Evolutionary conservation across 331 rosid genomes (phyloP), one percentile per base, ranked within the genome.

Genomic region (Pyrus hybrid): DNA sequence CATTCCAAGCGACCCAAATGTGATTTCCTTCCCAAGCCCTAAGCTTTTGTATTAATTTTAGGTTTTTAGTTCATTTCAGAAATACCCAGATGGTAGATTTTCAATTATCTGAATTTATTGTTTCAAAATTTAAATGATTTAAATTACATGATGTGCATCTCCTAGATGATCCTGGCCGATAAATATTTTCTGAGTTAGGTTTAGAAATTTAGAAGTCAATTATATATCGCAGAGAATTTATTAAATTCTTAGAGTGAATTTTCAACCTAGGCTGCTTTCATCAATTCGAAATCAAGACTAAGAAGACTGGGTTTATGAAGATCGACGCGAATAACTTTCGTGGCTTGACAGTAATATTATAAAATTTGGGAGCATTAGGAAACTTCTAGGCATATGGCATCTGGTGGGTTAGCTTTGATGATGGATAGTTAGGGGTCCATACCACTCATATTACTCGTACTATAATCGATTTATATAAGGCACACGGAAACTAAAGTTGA

Each of bases 1-100:
- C 82, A 88, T 71, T 84, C 95, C 49, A 94, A 92, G 88, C 87
- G 97, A 67, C 99, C 99, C n/a, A 92, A 94, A 85, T 94, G 99
- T 94, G 85, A 76, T 72, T 64, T 43, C 45, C 32, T 80, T 41
- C 53, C 65, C 13, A 61, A 73, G 13, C 37, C 33, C 30, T 77
- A 1, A 33, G 22, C 23, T 49, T 65, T 63, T 67, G 80, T 54
- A 13, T 58, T 4, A 5, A 68, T 70, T 62, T 13, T 21, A 30
- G 23, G 64, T 47, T 85, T 84, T 76, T 7, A 51, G 70, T 64
- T 80, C 13, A 13, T 51, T 51, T 77, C 68, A 25, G 30, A 47
- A n/a, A 41, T 76, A 30, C 66, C 83, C 74, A 8, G 41, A 33
- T 54, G 43, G 43, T 37, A 37, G 53, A 11, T n/a, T 7, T 54